Conservation (phyloP, 805 yeast species). For the Ogataea pini region DNA sequence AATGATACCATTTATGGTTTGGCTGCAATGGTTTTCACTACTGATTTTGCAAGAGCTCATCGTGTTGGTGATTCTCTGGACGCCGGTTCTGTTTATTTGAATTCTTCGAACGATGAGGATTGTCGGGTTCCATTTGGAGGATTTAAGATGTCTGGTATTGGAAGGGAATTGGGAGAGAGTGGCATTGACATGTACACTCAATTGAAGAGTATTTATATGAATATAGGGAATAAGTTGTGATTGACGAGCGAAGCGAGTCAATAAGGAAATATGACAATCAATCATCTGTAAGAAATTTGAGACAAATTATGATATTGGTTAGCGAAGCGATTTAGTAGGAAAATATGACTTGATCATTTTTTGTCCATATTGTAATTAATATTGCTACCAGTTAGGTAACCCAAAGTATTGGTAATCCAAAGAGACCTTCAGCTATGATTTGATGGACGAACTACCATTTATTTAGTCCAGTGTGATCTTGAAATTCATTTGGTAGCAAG, state of each 20-base stretch:
- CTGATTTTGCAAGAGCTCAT: conserved; percentile 65
- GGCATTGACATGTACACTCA: conserved; percentile 73
- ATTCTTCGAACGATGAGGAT: conserved; percentile 67
- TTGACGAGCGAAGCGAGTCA: not conserved
- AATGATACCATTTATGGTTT: conserved; percentile 77
- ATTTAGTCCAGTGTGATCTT: no score
- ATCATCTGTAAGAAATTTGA: no score
- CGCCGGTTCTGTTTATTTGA: conserved; percentile 71
- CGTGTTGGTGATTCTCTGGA: conserved; percentile 45
- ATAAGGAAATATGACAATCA: no score
- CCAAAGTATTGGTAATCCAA: no score
- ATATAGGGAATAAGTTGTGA: conserved; percentile 42
- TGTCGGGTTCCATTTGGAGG: conserved; percentile 79
- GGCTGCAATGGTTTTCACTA: conserved; percentile 79
- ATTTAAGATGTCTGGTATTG: conserved; percentile 74
- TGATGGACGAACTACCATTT: no score
- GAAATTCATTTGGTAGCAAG: no score
- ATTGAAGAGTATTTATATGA: conserved; percentile 65
- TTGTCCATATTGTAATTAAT: no score
- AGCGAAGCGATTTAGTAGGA: no score
- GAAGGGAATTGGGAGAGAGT: conserved; percentile 77
- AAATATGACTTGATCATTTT: no score
- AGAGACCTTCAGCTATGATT: no score
- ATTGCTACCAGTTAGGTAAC: no score
- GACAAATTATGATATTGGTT: no score